Evolutionary conservation across 768 basidiomycete species (phyloP), one percentile per base, ranked within the genome.

Genomic region (Suillus luteus): DNA sequence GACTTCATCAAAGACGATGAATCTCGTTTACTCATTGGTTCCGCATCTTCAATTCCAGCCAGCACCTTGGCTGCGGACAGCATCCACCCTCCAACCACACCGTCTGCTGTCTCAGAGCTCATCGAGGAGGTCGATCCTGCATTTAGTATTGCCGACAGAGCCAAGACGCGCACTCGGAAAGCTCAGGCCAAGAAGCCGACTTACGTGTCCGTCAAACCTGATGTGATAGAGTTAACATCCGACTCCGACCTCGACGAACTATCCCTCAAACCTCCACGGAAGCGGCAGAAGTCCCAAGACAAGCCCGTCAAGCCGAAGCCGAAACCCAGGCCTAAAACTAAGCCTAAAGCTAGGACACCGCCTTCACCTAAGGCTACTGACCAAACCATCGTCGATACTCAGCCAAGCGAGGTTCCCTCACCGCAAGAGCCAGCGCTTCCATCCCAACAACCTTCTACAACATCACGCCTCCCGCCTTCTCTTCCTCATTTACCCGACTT

Each of bases 141-240:
- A 6, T 68, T 76, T 49, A 81, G 72, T 65, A 85, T 86, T 31
- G 85, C 85, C n/a, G 85, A 87, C 48, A 79, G 85, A 19, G 82
- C 85, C 57, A 86, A 86, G 68, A 84, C 78, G 72, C 84, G 85
- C 19, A 78, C 82, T 62, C 75, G 85, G 27, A 77, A 71, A 24
- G 60, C 75, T 9, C 68, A 65, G 51, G 35, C 66, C 3, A 74
- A 73, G 49, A 62, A 63, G 11, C 12, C 65, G 27, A 55, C 55
- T 61, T 55, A 57, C 1, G 43, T 62, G 35, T 58, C 49, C 33
- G 33, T 40, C 55, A 44, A 66, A 43, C 63, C 41, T 46, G 80
- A 82, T 12, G 69, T 83, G 3, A 83, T 85, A 12, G 83, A 84
- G 65, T 67, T 84, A 43, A 72, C 75, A 19, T 81, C 80, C 8